Evolutionary conservation across 192 early-diverging fungal genomes (phyloP), one percentile per base, ranked within the genome.

Genomic region (Globomyces pollinis-pini): DNA sequence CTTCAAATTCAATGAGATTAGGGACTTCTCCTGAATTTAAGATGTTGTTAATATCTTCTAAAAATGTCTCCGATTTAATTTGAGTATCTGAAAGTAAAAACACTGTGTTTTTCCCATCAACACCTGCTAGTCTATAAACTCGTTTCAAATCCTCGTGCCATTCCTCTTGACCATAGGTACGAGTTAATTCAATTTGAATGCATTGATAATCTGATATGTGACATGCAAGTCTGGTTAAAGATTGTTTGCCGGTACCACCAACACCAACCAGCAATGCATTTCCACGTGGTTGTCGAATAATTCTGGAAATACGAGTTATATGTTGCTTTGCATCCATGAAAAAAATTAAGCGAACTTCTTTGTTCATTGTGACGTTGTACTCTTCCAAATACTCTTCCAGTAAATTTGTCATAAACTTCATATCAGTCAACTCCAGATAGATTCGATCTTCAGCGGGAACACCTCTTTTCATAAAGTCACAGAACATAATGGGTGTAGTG

Each of bases 311-410:
- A 32, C 79, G 49, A 2, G 69, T 68, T 23, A 82, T 75, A 51
- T 82, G 79, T 50, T 82, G 79, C 50, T 77, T 72, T 26, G 79
- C 79, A 47, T 82, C 79, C 69, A 77, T 70, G 44, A 82, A 82
- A 62, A 82, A 82, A 12, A 82, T 82, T 21, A 82, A 64, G 2
- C 79, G 34, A 15, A 76, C 60, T 35, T 82, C 77, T 58, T 82
- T 77, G 66, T 67, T 79, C 34, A 73, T 63, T 12, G 77, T 83
- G 3, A 83, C 80, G 50, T 83, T 83, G 61, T 76, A 83, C 54
- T 83, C 80, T 62, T 83, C 80, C n/a, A 82, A 66, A 47, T 82
- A 82, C 50, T 82, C 79, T 61, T 82, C 79, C 18, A 82, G 57
- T 0, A 82, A 47, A 13, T 60, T 71, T 38, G 71, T 82, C 67